Base-by-base conservation (phyloP, 2,329 filamentous ascomycete genomes). In the Aspergillus sp. region DNA sequence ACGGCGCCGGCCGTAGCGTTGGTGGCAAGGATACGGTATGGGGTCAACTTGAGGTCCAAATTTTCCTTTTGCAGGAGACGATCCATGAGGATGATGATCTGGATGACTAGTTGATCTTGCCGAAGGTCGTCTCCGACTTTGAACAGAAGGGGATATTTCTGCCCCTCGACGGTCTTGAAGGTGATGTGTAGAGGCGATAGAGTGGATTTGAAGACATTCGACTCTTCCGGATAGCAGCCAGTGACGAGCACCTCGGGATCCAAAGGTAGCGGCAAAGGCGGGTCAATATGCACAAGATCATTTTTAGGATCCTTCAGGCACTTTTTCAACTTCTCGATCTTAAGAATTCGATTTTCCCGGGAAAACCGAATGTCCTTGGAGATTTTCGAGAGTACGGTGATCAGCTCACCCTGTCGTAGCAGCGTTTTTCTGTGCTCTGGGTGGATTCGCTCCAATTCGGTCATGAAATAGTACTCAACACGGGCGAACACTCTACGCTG, bases 81-180 rank as follows among this genome's bases (percentile, higher is more conserved):
- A 70, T 99, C 95, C 95, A 99, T 99, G 16, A 99, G 84, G 0
- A 92, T 96, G 73, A 99, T 97, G 71, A 98, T 98, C 71, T 91
- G 95, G 56, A 99, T 96, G 39, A 99, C 94, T 2, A 99, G 85
- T 73, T 99, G 95, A 71, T 99, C 95, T 76, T 99, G 95, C 14
- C 95, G 90, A 54, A 99, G 82, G 73, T 99, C 95, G 72, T 99
- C 95, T 39, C 95, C 95, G 1, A 92, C 92, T 76, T 99, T 99
- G 85, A 99, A 99, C 55, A 98, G 90, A 64, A 99, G 90, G 10
- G 94, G 90, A 72, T 98, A 99, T 60, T 88, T 90, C 45, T 84
- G 84, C 7, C 90, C 91, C 2, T 85, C 85, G 0, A 85, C 83
- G 0, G 93, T 96, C 71, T 90, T 93, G 79, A 98, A 97, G 10